phyloP scores from a whole-genome alignment of 257 asterid species.

The Ophiorrhiza pumila region DNA sequence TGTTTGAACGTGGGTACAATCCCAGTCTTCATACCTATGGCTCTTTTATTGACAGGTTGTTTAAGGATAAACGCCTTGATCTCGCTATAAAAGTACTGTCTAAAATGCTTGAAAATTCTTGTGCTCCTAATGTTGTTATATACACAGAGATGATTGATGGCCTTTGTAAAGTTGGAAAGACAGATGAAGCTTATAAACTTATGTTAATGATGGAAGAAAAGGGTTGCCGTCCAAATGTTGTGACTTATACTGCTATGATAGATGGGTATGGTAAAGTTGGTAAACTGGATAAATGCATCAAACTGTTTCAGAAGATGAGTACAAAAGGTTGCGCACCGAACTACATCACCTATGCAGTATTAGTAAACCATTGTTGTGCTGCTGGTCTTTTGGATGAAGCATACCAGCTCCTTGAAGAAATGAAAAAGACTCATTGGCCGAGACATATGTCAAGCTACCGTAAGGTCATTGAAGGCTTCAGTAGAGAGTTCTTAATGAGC shows the following conservation, averaged over 20 bases:
- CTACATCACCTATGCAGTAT: constrained; percentile 68
- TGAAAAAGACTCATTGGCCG: constrained; percentile 92
- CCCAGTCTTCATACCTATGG: constrained; percentile 76
- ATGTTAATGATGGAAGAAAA: constrained; percentile 96
- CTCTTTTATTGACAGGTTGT: constrained; percentile 75
- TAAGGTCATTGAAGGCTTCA: constrained; percentile 79
- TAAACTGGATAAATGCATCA: constrained; percentile 61
- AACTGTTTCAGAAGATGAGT: constrained; percentile 57
- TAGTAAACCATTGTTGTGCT: constrained; percentile 65
- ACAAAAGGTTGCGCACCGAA: constrained; percentile 79
- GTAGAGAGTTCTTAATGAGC: constrained; percentile 60
- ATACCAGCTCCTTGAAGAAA: constrained; percentile 72
- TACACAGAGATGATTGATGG: constrained; percentile 95
- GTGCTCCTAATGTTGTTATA: constrained; percentile 75
- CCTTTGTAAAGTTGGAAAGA: constrained; percentile 84
- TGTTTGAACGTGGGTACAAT: constrained; percentile 66
- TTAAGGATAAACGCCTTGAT: constrained; percentile 86
- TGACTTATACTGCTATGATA: constrained; percentile 91
- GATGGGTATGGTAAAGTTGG: constrained; percentile 87
- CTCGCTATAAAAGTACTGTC: constrained; percentile 81
- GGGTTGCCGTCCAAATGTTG: constrained; percentile 89
- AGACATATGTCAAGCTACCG: constrained; percentile 53
- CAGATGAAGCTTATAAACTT: constrained; percentile 79
- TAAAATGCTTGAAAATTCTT: constrained; percentile 77
- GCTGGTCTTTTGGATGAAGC: constrained; percentile 75